These are phyloP conservation scores for Dissophora globulifera DNA, from an alignment of 192 early-diverging fungal species.

Conservation along the genomic window DNA sequence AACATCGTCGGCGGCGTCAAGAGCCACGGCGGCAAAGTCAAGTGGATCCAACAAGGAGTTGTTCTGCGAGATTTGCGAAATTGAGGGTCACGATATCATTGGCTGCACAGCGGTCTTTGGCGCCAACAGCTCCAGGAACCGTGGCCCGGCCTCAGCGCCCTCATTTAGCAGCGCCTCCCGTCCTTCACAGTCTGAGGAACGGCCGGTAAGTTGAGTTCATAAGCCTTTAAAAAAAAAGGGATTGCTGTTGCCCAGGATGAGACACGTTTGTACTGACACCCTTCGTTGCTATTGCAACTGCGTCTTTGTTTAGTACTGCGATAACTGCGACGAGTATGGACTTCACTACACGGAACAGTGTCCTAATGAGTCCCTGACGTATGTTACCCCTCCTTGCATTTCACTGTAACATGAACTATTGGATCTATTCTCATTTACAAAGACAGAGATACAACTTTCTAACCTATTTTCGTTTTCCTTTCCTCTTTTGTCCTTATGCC, in stretches of 20 bases:
- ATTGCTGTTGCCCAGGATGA: too few relatives aligned
- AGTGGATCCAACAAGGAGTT: conserved; percentile 5
- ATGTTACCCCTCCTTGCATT: conserved; percentile 7
- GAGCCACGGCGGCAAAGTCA: not conserved
- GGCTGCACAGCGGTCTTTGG: conserved; percentile 66
- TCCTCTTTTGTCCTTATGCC: not conserved
- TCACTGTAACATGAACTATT: too few relatives aligned
- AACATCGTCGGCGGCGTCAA: not conserved
- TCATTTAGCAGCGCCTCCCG: not conserved
- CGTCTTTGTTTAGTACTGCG: conserved; percentile 80
- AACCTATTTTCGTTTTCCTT: not conserved
- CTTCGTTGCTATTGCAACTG: too few relatives aligned
- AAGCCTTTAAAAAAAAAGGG: too few relatives aligned
- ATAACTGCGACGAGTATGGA: conserved; percentile 78
- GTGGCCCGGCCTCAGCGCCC: not conserved
- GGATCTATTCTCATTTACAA: not conserved
- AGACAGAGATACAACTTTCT: not conserved
- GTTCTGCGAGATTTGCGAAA: conserved; percentile 80
- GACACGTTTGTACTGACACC: too few relatives aligned
- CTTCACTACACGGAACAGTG: conserved; percentile 76
- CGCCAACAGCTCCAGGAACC: conserved; percentile 4
- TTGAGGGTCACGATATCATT: conserved; percentile 70
- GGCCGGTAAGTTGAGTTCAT: conserved; percentile 35
- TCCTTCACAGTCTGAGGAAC: conserved; percentile 13
- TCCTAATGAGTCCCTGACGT: conserved; percentile 63